phyloP scores from a whole-genome alignment of 192 early-diverging fungal genomes.

The Thoreauomyces humboldtii region DNA sequence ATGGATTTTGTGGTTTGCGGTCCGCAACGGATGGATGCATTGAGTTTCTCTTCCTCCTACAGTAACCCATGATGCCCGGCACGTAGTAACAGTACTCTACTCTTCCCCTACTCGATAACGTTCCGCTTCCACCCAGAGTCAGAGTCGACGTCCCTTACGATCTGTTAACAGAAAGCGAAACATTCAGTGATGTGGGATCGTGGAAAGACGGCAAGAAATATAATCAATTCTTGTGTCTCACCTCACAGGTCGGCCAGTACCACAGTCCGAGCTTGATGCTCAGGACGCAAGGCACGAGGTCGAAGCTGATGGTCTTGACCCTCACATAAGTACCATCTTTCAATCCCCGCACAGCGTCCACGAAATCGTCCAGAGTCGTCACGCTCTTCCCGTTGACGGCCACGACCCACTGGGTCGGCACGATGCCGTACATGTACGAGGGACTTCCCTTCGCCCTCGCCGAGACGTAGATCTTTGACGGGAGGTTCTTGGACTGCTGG shows the following conservation, averaged over 20 bases:
- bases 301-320: constrained; percentile 73
- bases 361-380: constrained; percentile 74
- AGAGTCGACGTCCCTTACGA: constrained; percentile 10
- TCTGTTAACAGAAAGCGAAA: neutral
- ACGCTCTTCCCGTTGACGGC: constrained; percentile 54
- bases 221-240: constrained; percentile 17
- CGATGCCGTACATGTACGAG: constrained; percentile 44
- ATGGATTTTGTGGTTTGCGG: too few relatives aligned
- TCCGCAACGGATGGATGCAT: too few relatives aligned
- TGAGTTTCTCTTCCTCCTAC: too few relatives aligned
- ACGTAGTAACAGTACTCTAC: too few relatives aligned
- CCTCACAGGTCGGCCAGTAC: constrained; percentile 60
- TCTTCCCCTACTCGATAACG: constrained; percentile 7
- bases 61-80: too few relatives aligned
- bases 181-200: neutral
- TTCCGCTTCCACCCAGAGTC: constrained; percentile 9
- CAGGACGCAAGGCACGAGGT: constrained; percentile 71
- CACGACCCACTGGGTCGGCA: constrained; percentile 47
- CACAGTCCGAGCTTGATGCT: constrained; percentile 69
- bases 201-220: neutral
- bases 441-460: constrained; percentile 44
- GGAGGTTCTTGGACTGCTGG: constrained; percentile 41
- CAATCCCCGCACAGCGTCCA: constrained; percentile 55
- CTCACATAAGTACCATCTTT: constrained; percentile 67
- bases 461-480: constrained; percentile 44